These are phyloP conservation scores for Echium plantagineum DNA, from an alignment of 257 asterid genomes.

Conservation along the genomic window DNA sequence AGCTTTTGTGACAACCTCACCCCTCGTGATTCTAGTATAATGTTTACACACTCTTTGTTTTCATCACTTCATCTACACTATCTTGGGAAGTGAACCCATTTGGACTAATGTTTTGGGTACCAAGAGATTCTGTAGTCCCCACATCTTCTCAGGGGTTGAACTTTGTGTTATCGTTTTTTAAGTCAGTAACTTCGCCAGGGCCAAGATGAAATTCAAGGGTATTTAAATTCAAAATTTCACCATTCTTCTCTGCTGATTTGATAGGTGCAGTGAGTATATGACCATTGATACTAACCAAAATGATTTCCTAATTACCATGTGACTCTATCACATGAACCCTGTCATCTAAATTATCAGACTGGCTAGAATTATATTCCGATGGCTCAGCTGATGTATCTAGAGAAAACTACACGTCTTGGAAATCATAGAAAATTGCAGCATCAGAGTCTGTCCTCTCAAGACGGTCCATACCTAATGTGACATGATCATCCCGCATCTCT, in stretches of 20 bases:
- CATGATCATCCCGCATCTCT: conserved; percentile 55
- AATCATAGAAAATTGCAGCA: conserved; percentile 54
- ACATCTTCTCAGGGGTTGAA: conserved; percentile 33
- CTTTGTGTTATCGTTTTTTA: conserved; percentile 18
- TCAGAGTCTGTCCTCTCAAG: conserved; percentile 74
- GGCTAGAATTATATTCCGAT: conserved; percentile 51
- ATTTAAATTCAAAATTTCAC: conserved; percentile 43
- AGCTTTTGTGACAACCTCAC: conserved; percentile 57
- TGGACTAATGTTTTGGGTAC: conserved; percentile 19
- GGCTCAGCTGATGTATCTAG: conserved; percentile 48
- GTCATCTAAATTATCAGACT: conserved; percentile 45
- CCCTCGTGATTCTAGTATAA: conserved; percentile 25
- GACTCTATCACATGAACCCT: conserved; percentile 38
- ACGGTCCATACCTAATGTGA: conserved; percentile 50
- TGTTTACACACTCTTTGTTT: background rate
- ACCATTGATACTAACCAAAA: conserved; percentile 87
- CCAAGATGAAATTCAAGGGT: conserved; percentile 67
- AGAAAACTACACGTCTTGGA: conserved; percentile 67
- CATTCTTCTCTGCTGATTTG: conserved; percentile 41
- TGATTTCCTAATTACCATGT: conserved; percentile 58
- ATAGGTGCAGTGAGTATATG: conserved; percentile 83
- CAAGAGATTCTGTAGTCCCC: conserved; percentile 38
- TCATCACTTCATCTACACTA: conserved; percentile 10
- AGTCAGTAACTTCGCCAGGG: conserved; percentile 46
- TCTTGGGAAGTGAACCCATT: conserved; percentile 16